These are phyloP conservation scores for Agrocybe pediades DNA, from an alignment of 768 basidiomycete species.

Conservation along the genomic window DNA sequence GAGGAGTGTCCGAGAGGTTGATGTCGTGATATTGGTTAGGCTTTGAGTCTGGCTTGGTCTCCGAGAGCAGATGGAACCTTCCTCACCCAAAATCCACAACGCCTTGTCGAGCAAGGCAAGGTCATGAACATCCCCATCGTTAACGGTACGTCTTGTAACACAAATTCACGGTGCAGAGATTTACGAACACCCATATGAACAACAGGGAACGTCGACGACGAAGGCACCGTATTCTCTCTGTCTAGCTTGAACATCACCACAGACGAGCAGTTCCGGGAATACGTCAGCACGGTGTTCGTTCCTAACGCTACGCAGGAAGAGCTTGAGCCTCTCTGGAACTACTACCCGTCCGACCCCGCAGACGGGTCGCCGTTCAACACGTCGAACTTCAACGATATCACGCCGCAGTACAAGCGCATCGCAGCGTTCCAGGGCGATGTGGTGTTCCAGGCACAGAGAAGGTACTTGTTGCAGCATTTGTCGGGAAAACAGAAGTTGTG, in stretches of 20 bases:
- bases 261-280: conserved; percentile 32
- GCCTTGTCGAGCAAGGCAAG: conserved; percentile 32
- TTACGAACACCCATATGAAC: neutral
- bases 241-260: conserved; percentile 23
- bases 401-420: conserved; percentile 51
- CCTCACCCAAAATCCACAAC: conserved; percentile 30
- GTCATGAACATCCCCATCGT: conserved; percentile 30
- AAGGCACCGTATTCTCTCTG: conserved; percentile 35
- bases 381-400: conserved; percentile 20
- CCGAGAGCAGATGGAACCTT: conserved; percentile 43
- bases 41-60: conserved; percentile 33
- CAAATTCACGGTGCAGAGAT: neutral
- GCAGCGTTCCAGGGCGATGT: conserved; percentile 52
- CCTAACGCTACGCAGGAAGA: conserved; percentile 10
- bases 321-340: conserved; percentile 19
- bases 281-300: conserved; percentile 13
- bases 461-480: conserved; percentile 43
- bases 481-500: conserved; percentile 40
- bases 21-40: conserved; percentile 14
- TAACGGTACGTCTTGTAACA: conserved; percentile 8
- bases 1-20: conserved; percentile 12
- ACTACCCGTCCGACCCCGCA: conserved; percentile 24
- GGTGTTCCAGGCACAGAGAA: conserved; percentile 49
- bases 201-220: conserved; percentile 39
- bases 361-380: conserved; percentile 29